phyloP scores from a whole-genome alignment of 2,329 filamentous ascomycete genomes.

The Chaetothyriales sp. region DNA sequence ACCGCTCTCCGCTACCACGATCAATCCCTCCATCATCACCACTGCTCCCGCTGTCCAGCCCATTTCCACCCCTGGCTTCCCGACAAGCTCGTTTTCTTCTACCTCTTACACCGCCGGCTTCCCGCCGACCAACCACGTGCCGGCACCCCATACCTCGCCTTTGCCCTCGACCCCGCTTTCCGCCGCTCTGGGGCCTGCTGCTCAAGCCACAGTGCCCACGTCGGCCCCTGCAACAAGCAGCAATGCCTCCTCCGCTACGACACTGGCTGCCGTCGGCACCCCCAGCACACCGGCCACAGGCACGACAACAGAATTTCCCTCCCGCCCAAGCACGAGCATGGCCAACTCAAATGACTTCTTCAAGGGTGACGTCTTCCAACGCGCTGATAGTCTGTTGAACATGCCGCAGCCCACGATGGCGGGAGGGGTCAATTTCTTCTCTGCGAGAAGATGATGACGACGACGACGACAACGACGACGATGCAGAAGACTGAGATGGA shows the following conservation, averaged over 20 bases:
- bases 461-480: background rate
- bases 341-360: slow-evolving; percentile 37
- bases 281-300: background rate
- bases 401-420: slow-evolving; percentile 13
- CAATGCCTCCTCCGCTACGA: background rate
- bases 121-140: slow-evolving; percentile 13
- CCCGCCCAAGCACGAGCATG: slow-evolving; percentile 27
- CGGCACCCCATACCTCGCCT: slow-evolving; percentile 38
- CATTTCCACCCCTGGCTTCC: slow-evolving; percentile 1
- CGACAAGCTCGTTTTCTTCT: slow-evolving; percentile 12
- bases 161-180: slow-evolving; percentile 79
- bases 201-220: slow-evolving; percentile 74
- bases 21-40: slow-evolving; percentile 5
- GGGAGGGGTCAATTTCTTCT: slow-evolving; percentile 9
- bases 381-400: slow-evolving; percentile 34
- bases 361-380: slow-evolving; percentile 36
- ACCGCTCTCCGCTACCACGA: background rate
- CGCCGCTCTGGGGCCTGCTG: slow-evolving; percentile 75
- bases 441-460: background rate
- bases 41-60: slow-evolving; percentile 10
- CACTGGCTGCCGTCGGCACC: background rate
- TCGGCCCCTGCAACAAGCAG: slow-evolving; percentile 23
- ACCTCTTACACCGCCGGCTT: slow-evolving; percentile 15
- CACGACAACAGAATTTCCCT: background rate
- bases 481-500: background rate